A percentile compares a stretch with the other conserved stretches of the same genome.
These are phyloP conservation scores for Clitopilus passeckerianus DNA, from an alignment of 768 basidiomycete genomes.

Conservation along the genomic window DNA sequence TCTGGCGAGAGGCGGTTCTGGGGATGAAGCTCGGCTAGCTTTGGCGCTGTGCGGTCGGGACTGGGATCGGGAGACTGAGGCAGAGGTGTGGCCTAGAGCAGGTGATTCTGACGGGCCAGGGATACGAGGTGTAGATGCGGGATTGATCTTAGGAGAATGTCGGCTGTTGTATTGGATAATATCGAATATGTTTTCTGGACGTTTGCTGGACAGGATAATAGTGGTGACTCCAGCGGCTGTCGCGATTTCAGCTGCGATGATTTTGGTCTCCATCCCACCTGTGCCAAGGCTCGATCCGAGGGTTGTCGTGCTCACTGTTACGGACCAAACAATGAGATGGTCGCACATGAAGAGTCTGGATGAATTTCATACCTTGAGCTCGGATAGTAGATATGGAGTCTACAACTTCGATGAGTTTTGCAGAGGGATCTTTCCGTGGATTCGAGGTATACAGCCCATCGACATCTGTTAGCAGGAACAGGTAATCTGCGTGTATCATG, in stretches of 20 bases:
- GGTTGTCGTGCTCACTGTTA: constrained; percentile 84
- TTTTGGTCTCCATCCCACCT: constrained; percentile 98
- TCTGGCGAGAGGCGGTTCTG: constrained; percentile 24
- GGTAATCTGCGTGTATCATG: constrained; percentile 97
- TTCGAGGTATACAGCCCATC: constrained; percentile 95
- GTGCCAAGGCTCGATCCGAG: constrained; percentile 92
- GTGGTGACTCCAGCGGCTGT: constrained; percentile 94
- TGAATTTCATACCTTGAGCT: constrained; percentile 59
- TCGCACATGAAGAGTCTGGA: not conserved
- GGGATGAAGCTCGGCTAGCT: constrained; percentile 14
- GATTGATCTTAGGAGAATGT: constrained; percentile 28
- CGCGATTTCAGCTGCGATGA: constrained; percentile 97
- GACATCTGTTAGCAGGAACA: constrained; percentile 95
- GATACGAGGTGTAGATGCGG: constrained; percentile 27
- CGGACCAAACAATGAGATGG: not conserved
- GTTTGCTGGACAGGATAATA: constrained; percentile 81
- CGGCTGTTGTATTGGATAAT: constrained; percentile 76
- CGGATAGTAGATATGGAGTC: constrained; percentile 80
- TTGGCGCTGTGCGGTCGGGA: constrained; percentile 7
- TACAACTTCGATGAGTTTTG: constrained; percentile 78
- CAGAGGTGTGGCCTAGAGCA: constrained; percentile 5
- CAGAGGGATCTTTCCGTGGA: constrained; percentile 83
- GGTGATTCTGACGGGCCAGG: constrained; percentile 15
- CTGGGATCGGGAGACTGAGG: not conserved
- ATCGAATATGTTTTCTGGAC: constrained; percentile 65